A percentile compares a stretch with the other conserved stretches of the same genome.
phyloP scores from a whole-genome alignment of 257 asterid genomes.

The Thymus quinquecostatus region DNA sequence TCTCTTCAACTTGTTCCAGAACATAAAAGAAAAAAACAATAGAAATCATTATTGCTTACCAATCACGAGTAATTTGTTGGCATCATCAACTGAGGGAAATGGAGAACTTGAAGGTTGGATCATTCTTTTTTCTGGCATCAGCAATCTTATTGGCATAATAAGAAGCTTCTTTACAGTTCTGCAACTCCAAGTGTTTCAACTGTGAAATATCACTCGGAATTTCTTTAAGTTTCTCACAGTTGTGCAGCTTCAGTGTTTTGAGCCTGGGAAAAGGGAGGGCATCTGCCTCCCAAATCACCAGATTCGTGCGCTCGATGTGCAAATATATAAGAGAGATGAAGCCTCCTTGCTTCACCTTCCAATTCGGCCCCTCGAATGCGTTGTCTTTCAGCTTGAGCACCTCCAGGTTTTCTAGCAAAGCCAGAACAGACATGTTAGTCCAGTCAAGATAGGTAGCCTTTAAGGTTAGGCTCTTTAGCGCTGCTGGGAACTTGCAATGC shows the following conservation, averaged over 20 bases:
- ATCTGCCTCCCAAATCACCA: slow-evolving; percentile 29
- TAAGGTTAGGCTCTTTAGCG: too few species aligned
- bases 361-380: slow-evolving; percentile 29
- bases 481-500: slow-evolving; percentile 29
- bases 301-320: slow-evolving; percentile 31
- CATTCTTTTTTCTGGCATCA: neutral
- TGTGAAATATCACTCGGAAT: too few species aligned
- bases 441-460: slow-evolving; percentile 28
- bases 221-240: too few species aligned
- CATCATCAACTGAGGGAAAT: slow-evolving; percentile 23
- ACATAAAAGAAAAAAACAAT: too few species aligned
- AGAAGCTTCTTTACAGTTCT: neutral
- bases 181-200: too few species aligned
- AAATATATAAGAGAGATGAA: slow-evolving; percentile 28
- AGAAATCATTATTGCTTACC: neutral
- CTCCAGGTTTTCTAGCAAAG: slow-evolving; percentile 27
- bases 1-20: too few species aligned
- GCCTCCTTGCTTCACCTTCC: neutral
- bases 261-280: slow-evolving; percentile 31
- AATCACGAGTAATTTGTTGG: neutral
- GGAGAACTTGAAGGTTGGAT: slow-evolving; percentile 26
- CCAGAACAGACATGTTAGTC: slow-evolving; percentile 32
- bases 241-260: slow-evolving; percentile 19
- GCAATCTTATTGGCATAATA: slow-evolving; percentile 23
- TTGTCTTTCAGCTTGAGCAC: slow-evolving; percentile 37